phyloP scores from a whole-genome alignment of 2,329 filamentous ascomycete species.

The Diaporthe velutina region DNA sequence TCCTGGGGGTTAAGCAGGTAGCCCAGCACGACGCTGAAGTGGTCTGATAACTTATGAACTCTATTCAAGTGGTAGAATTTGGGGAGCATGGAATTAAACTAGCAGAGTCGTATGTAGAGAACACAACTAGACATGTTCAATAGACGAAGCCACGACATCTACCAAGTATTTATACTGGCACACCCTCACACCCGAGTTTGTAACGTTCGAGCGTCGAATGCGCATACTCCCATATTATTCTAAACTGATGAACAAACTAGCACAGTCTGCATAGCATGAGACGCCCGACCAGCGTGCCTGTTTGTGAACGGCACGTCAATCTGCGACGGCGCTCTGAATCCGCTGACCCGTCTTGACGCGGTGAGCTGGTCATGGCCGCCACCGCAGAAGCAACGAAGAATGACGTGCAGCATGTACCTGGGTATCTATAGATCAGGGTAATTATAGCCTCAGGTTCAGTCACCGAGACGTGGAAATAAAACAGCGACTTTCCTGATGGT shows the following conservation, averaged over 20 bases:
- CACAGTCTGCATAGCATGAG: background rate
- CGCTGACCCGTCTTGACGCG: no score
- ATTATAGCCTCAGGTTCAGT: background rate
- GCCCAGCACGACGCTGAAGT: no score
- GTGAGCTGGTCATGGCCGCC: background rate
- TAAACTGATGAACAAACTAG: background rate
- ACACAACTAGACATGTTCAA: no score
- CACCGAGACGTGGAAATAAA: background rate
- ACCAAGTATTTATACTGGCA: background rate
- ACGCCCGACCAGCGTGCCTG: slow-evolving; percentile 16
- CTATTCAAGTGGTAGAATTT: no score
- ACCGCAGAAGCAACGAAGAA: background rate
- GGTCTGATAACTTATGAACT: background rate
- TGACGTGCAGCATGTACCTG: background rate
- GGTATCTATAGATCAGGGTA: background rate
- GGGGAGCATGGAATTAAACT: no score
- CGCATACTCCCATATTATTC: background rate
- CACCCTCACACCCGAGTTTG: background rate
- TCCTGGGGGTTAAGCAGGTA: background rate
- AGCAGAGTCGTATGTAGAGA: no score
- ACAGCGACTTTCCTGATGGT: background rate
- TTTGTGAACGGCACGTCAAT: background rate
- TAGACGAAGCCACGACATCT: background rate
- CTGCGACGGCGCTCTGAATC: background rate
- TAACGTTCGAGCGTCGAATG: background rate